Evolutionary conservation across 2,329 filamentous ascomycete species (phyloP).

Genomic region (Aspergillus sp.): DNA sequence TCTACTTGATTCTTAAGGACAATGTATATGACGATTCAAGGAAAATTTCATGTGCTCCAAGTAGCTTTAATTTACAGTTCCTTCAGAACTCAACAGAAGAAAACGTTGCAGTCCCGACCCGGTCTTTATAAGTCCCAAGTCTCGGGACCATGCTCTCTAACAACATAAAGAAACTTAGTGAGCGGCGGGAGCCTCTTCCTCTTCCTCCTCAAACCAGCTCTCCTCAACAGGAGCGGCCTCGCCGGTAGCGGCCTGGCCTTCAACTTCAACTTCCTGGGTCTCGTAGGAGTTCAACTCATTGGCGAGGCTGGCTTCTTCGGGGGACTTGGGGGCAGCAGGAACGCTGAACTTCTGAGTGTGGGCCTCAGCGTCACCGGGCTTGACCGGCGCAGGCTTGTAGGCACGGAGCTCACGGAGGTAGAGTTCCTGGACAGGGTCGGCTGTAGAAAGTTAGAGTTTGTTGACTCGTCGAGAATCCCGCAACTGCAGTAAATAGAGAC

Average conservation of each 20-base stretch:
- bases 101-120: constrained; percentile 26
- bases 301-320: constrained; percentile 92
- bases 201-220: constrained; percentile 82
- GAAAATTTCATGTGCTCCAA: constrained; percentile 25
- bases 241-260: constrained; percentile 71
- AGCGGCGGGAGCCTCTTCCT: constrained; percentile 49
- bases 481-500: background rate
- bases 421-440: constrained; percentile 95
- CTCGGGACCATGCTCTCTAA: constrained; percentile 30
- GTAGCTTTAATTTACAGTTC: constrained; percentile 30
- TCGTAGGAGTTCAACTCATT: constrained; percentile 93
- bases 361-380: constrained; percentile 82
- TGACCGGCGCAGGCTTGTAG: constrained; percentile 84
- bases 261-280: constrained; percentile 87
- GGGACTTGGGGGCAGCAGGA: constrained; percentile 79
- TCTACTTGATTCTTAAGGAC: background rate
- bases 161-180: constrained; percentile 37
- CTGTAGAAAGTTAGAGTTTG: constrained; percentile 50
- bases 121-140: constrained; percentile 26
- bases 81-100: constrained; percentile 19
- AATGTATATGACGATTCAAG: constrained; percentile 7
- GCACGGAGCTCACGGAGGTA: constrained; percentile 94
- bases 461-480: background rate
- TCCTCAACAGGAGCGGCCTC: constrained; percentile 63
- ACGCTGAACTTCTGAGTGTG: constrained; percentile 84